phyloP scores from a whole-genome alignment of 1,284 basidiomycete genomes.

The Ustilago sp. region DNA sequence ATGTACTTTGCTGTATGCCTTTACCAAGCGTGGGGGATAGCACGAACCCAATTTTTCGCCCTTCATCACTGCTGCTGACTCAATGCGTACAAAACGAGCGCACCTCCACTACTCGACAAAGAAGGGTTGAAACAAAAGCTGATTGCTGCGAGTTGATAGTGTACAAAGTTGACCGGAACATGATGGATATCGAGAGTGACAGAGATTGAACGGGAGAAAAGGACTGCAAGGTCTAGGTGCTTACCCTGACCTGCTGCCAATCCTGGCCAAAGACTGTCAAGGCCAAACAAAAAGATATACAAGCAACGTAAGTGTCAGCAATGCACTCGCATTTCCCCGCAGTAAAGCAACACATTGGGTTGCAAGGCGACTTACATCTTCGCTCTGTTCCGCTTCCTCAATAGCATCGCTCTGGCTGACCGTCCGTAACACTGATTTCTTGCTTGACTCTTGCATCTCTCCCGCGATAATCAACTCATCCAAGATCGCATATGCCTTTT shows the following conservation, averaged over 20 bases:
- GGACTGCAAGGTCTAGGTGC: neutral
- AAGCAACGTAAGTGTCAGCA: constrained; percentile 7
- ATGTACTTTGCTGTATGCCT: neutral
- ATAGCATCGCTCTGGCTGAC: constrained; percentile 73
- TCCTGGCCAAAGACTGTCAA: constrained; percentile 56
- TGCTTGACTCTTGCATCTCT: constrained; percentile 97
- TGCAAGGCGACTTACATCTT: constrained; percentile 62
- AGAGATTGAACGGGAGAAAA: neutral
- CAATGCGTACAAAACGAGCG: neutral
- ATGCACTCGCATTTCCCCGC: neutral
- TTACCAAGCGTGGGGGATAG: neutral
- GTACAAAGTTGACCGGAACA: constrained; percentile 14
- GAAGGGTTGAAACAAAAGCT: neutral
- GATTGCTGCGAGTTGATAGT: constrained; percentile 13
- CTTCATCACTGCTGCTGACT: neutral
- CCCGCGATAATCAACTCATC: constrained; percentile 98
- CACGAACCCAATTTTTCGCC: neutral
- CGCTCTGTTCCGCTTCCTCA: constrained; percentile 69
- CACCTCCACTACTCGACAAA: neutral
- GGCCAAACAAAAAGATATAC: neutral
- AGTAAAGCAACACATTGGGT: neutral
- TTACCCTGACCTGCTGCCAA: constrained; percentile 61
- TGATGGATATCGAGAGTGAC: constrained; percentile 1
- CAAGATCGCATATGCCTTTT: constrained; percentile 72
- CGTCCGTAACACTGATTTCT: constrained; percentile 93